phyloP scores from a whole-genome alignment of 1,139 yeast genomes.

The Spathaspora sp. region DNA sequence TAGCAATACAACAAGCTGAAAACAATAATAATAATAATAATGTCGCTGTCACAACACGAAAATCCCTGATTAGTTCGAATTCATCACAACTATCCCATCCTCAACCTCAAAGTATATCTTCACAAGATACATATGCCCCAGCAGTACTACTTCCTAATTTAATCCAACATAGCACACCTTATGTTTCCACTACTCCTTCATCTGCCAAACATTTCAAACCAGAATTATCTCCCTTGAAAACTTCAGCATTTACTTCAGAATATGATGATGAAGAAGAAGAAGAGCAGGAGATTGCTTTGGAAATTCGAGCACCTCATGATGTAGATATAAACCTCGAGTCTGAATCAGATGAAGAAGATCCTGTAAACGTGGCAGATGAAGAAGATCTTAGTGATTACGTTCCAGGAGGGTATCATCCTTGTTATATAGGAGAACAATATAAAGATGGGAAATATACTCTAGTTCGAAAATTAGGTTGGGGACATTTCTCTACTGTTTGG shows the following conservation, averaged over 20 bases:
- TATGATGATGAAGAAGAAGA: conserved; percentile 8
- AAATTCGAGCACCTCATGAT: conserved; percentile 14
- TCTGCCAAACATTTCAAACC: conserved; percentile 33
- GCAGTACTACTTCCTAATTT: conserved; percentile 23
- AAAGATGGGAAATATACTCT: conserved; percentile 60
- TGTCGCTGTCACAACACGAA: neutral
- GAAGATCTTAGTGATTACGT: conserved; percentile 71
- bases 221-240: conserved; percentile 35
- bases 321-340: conserved; percentile 31
- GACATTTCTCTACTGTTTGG: conserved; percentile 54
- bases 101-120: conserved; percentile 2
- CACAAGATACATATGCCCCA: conserved; percentile 10
- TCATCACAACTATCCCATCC: conserved; percentile 1
- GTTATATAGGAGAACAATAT: conserved; percentile 70
- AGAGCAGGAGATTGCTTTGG: conserved; percentile 7
- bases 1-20: conserved; percentile 49
- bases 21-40: conserved; percentile 3
- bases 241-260: conserved; percentile 26
- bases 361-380: conserved; percentile 52
- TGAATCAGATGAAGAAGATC: conserved; percentile 39
- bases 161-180: conserved; percentile 26
- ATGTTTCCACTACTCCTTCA: conserved; percentile 27
- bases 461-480: conserved; percentile 69
- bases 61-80: neutral
- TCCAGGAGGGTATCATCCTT: conserved; percentile 88